Percentiles rank a stretch among this genome's conserved stretches.
These are phyloP conservation scores for Rhypophila decipiens DNA, from an alignment of 495 filamentous ascomycete species.

Conservation along the genomic window DNA sequence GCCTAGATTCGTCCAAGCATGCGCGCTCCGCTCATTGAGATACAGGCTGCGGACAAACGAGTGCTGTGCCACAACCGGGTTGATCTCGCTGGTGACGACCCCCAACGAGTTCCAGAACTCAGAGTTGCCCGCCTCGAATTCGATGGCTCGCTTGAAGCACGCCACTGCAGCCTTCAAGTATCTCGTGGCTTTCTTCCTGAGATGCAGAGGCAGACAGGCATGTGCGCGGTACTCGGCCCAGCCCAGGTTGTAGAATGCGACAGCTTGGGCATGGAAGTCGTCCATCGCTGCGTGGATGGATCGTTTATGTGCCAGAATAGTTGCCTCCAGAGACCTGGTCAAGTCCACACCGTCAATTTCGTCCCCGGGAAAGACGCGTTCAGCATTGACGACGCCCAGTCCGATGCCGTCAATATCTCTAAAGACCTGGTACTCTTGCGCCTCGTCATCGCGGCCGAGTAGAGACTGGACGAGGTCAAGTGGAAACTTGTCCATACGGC, in stretches of 20 bases:
- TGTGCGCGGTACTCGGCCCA: conserved; percentile 87
- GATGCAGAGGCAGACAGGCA: conserved; percentile 44
- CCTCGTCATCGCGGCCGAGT: conserved; percentile 45
- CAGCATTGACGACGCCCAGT: conserved; percentile 36
- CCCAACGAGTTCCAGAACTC: conserved; percentile 98
- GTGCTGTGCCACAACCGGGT: conserved; percentile 86
- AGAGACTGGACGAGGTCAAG: conserved; percentile 46
- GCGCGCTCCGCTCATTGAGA: conserved; percentile 79
- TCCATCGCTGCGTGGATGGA: conserved; percentile 65
- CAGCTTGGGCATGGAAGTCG: conserved; percentile 85
- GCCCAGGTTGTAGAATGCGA: conserved; percentile 94
- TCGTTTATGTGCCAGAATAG: conserved; percentile 81
- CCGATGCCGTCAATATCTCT: conserved; percentile 67
- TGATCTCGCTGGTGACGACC: conserved; percentile 77
- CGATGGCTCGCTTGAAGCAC: conserved; percentile 95
- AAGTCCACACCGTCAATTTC: conserved; percentile 45
- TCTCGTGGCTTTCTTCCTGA: conserved; percentile 47
- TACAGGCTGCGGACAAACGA: conserved; percentile 87
- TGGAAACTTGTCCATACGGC: conserved; percentile 54
- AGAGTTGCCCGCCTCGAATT: conserved; percentile 87
- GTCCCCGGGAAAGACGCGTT: conserved; percentile 35
- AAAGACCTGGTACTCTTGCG: conserved; percentile 54
- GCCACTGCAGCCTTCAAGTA: conserved; percentile 77
- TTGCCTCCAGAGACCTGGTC: conserved; percentile 51
- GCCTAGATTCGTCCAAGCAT: conserved; percentile 86